Evolutionary conservation across 805 yeast species (phyloP).

Genomic region (Saccharomycopsis amapae): DNA sequence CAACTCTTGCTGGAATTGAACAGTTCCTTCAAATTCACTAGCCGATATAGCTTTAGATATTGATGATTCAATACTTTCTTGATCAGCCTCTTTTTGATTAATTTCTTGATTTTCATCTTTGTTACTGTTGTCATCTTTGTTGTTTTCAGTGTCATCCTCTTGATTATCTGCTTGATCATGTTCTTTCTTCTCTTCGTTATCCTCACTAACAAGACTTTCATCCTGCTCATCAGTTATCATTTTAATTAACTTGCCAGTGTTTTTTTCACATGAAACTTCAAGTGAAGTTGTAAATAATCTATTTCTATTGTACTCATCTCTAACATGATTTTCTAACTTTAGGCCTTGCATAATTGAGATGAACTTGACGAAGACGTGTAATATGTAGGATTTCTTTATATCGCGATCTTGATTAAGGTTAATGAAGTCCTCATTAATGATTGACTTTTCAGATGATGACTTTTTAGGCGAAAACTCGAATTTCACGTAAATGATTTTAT

Average conservation of each 20-base stretch:
- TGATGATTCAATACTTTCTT: neutral
- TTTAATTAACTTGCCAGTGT: conserved; percentile 8
- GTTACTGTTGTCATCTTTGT: conserved; percentile 1
- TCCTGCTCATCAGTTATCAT: conserved; percentile 1
- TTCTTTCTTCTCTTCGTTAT: neutral
- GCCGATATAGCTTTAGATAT: neutral
- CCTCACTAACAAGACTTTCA: conserved; percentile 3
- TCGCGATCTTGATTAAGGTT: conserved; percentile 7
- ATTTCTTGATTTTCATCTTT: neutral
- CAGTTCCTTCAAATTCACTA: neutral
- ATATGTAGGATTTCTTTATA: conserved; percentile 5
- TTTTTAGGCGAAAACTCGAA: neutral
- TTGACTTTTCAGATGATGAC: neutral
- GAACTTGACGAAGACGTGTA: conserved; percentile 6
- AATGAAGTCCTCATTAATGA: conserved; percentile 8
- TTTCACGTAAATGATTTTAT: conserved; percentile 10
- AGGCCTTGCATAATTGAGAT: conserved; percentile 1
- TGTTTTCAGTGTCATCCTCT: neutral
- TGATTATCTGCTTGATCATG: neutral
- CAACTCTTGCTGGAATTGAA: no score
- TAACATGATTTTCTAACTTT: neutral
- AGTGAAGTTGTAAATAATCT: neutral
- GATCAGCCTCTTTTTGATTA: neutral
- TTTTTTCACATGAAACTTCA: conserved; percentile 1
- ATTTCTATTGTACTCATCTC: conserved; percentile 13